phyloP scores from a whole-genome alignment of 2,329 filamentous ascomycete species.

The Harringtonia aguacate region DNA sequence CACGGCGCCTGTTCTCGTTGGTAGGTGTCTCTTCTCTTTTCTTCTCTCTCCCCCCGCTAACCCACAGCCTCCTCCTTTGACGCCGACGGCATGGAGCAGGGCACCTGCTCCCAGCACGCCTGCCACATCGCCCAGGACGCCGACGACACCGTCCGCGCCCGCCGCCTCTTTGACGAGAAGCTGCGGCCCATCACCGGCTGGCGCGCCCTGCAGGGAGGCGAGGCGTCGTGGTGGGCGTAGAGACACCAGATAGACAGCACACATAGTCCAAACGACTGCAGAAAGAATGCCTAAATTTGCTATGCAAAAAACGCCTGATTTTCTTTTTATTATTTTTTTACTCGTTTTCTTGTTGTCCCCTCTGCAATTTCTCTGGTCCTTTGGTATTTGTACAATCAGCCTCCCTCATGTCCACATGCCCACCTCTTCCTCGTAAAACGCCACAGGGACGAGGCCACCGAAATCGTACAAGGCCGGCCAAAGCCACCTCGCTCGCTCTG shows the following conservation, averaged over 20 bases:
- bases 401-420: background rate
- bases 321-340: background rate
- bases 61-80: constrained; percentile 70
- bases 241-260: background rate
- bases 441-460: too few relatives aligned
- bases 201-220: background rate
- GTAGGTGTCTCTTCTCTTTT: constrained; percentile 26
- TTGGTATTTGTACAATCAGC: background rate
- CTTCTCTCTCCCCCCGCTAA: background rate
- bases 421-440: background rate
- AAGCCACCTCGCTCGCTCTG: background rate
- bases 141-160: constrained; percentile 50
- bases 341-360: background rate
- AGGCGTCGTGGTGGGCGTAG: background rate
- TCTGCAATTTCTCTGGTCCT: too few relatives aligned
- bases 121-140: constrained; percentile 62
- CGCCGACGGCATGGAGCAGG: constrained; percentile 59
- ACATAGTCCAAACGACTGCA: background rate
- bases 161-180: constrained; percentile 48
- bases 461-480: background rate
- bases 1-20: constrained; percentile 64
- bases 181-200: constrained; percentile 27
- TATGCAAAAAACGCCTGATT: background rate
- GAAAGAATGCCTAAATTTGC: background rate
- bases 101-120: constrained; percentile 62